These are phyloP conservation scores for Picea engelmannii DNA, from an alignment of 83 land plant species.

Conservation along the genomic window DNA sequence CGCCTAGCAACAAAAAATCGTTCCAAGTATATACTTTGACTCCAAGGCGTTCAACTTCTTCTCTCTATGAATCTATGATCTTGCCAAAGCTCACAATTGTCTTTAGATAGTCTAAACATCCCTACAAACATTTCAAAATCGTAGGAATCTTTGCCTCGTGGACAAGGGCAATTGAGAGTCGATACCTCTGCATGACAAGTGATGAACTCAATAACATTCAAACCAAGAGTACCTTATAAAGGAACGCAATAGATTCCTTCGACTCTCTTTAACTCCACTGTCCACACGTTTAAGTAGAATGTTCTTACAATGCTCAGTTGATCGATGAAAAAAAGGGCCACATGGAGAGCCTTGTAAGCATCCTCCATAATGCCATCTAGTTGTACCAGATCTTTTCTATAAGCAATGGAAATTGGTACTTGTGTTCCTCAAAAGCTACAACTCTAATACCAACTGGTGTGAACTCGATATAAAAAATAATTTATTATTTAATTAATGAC, in stretches of 20 bases:
- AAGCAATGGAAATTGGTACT: too few species aligned
- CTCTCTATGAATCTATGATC: constrained; percentile 56
- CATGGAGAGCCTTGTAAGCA: background rate
- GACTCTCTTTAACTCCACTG: too few species aligned
- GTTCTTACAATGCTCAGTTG: too few species aligned
- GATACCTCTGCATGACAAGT: constrained; percentile 76
- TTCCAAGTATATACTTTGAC: constrained; percentile 77
- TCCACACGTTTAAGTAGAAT: too few species aligned
- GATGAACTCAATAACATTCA: constrained; percentile 92
- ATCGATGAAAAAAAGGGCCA: too few species aligned
- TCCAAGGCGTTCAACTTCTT: constrained; percentile 59
- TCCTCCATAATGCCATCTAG: background rate
- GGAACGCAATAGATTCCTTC: too few species aligned
- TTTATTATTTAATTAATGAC: too few species aligned
- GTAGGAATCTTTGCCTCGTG: constrained; percentile 77
- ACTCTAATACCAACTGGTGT: background rate
- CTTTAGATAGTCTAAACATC: constrained; percentile 30
- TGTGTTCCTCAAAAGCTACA: background rate
- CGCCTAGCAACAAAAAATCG: constrained; percentile 85
- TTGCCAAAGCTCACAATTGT: constrained; percentile 89
- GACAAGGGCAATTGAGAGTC: constrained; percentile 72
- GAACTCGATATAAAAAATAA: too few species aligned
- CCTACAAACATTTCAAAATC: constrained; percentile 32
- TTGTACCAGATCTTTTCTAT: background rate
- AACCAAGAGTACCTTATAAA: constrained; percentile 35